A percentile compares a stretch with the other conserved stretches of the same genome.
Conservation (phyloP, 2,329 filamentous ascomycete genomes). For the Apiospora sp. region DNA sequence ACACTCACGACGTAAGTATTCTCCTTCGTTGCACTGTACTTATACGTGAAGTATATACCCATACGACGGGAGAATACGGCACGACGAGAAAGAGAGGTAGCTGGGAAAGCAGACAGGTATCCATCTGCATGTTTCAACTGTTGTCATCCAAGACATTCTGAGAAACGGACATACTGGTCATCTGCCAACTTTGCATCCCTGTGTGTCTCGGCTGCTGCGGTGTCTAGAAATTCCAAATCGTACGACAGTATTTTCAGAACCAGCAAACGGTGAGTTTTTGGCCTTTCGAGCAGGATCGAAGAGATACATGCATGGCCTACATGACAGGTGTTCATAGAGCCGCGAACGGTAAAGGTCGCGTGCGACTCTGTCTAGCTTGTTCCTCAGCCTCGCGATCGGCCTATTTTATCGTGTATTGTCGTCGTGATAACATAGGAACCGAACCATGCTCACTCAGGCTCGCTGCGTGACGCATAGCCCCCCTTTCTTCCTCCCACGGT, state of each 20-base stretch:
- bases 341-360: no score
- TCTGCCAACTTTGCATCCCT: background rate
- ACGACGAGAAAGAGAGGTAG: background rate
- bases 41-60: background rate
- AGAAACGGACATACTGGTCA: background rate
- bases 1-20: background rate
- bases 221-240: background rate
- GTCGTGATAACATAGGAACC: no score
- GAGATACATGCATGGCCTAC: background rate
- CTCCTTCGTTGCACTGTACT: background rate
- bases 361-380: no score
- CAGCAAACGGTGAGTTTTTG: background rate
- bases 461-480: no score
- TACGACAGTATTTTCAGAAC: background rate
- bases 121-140: background rate
- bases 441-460: no score
- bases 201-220: background rate
- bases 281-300: background rate
- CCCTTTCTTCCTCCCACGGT: no score
- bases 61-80: background rate
- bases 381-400: no score
- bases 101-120: background rate
- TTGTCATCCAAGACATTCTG: slow-evolving; percentile 19
- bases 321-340: no score
- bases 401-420: no score